Conservation (phyloP, 768 basidiomycete species). For the Panaeolus papilionaceus region DNA sequence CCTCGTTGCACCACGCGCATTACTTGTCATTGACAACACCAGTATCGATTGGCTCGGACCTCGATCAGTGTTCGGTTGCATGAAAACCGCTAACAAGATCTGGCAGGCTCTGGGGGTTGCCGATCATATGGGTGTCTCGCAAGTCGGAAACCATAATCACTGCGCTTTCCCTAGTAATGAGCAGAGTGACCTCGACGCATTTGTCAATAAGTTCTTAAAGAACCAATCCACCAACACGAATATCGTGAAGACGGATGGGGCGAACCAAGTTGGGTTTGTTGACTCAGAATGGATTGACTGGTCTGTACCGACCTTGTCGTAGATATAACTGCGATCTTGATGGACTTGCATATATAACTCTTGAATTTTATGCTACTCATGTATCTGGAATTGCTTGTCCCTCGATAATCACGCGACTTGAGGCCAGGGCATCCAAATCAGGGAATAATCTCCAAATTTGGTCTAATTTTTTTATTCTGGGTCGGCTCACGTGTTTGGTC, state of each 20-base stretch:
- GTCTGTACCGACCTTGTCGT: slow-evolving; percentile 50
- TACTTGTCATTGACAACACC: slow-evolving; percentile 62
- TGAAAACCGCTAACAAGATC: slow-evolving; percentile 55
- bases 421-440: background rate
- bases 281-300: slow-evolving; percentile 54
- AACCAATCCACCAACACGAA: slow-evolving; percentile 54
- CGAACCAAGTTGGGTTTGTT: slow-evolving; percentile 45
- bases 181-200: slow-evolving; percentile 53
- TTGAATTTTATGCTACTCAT: no score
- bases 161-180: slow-evolving; percentile 59
- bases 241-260: slow-evolving; percentile 50
- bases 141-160: slow-evolving; percentile 59
- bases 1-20: slow-evolving; percentile 58
- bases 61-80: slow-evolving; percentile 54
- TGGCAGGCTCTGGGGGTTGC: slow-evolving; percentile 56
- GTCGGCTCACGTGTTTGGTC: background rate
- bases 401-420: no score
- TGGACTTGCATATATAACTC: no score
- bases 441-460: background rate
- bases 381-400: no score
- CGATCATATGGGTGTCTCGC: slow-evolving; percentile 57
- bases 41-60: slow-evolving; percentile 63
- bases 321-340: slow-evolving; percentile 7
- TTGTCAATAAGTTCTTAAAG: slow-evolving; percentile 61
- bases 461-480: background rate